Conservation (phyloP, 768 basidiomycete species). For the Galerina sulciceps region DNA sequence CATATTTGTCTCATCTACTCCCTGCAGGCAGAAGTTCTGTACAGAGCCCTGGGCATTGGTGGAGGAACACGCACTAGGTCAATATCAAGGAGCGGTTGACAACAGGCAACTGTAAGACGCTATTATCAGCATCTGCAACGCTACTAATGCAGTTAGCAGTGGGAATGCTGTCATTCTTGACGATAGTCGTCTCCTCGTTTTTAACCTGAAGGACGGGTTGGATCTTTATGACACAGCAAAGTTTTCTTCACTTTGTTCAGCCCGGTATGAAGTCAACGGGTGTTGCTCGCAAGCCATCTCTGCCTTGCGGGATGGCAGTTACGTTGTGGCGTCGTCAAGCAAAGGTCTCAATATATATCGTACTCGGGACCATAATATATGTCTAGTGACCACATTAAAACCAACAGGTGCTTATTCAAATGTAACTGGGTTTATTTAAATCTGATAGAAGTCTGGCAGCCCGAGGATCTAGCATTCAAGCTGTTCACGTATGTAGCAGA, state of each 20-base stretch:
- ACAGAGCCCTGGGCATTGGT: background rate
- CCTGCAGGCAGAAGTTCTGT: background rate
- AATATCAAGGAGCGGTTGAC: background rate
- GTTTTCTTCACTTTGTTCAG: background rate
- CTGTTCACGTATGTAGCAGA: too few species aligned
- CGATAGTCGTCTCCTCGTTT: background rate
- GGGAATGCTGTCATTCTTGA: background rate
- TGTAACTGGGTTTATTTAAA: too few species aligned
- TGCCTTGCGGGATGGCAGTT: background rate
- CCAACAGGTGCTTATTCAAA: too few species aligned
- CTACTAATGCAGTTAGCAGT: background rate
- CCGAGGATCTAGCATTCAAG: too few species aligned
- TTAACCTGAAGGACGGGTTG: background rate
- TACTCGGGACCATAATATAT: background rate
- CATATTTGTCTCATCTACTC: too few species aligned
- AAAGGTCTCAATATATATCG: background rate
- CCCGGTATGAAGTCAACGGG: background rate
- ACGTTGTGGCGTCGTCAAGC: background rate
- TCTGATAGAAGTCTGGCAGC: too few species aligned
- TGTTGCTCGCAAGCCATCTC: background rate
- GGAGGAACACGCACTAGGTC: background rate
- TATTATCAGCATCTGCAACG: background rate
- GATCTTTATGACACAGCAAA: background rate
- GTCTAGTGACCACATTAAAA: background rate
- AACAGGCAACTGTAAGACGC: background rate